Evolutionary conservation across 1,284 basidiomycete genomes (phyloP).

Genomic region (Anthracocystis setariae): DNA sequence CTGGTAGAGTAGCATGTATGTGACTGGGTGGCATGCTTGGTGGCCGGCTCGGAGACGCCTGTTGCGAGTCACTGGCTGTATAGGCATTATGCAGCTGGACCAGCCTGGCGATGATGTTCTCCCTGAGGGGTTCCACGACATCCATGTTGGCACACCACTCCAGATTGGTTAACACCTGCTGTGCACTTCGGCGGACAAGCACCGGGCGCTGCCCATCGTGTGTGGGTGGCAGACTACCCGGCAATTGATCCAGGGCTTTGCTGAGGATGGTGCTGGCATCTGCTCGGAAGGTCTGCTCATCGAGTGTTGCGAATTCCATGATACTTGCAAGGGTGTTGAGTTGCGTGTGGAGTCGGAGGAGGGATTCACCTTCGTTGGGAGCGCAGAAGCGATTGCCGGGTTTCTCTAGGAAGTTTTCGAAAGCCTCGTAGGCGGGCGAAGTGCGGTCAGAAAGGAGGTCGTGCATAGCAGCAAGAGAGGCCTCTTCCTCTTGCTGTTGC

Average conservation of each 20-base stretch:
- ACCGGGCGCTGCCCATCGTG: constrained; percentile 34
- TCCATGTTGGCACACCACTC: constrained; percentile 54
- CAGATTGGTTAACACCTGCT: constrained; percentile 47
- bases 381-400: constrained; percentile 31
- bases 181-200: constrained; percentile 35
- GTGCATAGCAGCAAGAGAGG: constrained; percentile 22
- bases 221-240: constrained; percentile 26
- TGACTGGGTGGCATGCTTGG: constrained; percentile 24
- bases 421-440: constrained; percentile 49
- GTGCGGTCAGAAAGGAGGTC: constrained; percentile 36
- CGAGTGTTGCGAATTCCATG: constrained; percentile 44
- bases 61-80: constrained; percentile 4
- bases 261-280: constrained; percentile 53
- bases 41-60: constrained; percentile 4
- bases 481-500: constrained; percentile 13
- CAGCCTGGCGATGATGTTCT: constrained; percentile 35
- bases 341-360: constrained; percentile 60
- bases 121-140: constrained; percentile 40
- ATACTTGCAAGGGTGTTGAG: constrained; percentile 55
- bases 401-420: constrained; percentile 54
- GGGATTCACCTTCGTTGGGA: constrained; percentile 55
- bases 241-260: constrained; percentile 48
- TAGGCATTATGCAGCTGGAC: constrained; percentile 36
- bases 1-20: constrained; percentile 8
- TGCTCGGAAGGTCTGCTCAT: constrained; percentile 52